A percentile compares a stretch with the other conserved stretches of the same genome.
Evolutionary conservation across 2,329 filamentous ascomycete genomes (phyloP).

Genomic region (Alternaria gansuensis): DNA sequence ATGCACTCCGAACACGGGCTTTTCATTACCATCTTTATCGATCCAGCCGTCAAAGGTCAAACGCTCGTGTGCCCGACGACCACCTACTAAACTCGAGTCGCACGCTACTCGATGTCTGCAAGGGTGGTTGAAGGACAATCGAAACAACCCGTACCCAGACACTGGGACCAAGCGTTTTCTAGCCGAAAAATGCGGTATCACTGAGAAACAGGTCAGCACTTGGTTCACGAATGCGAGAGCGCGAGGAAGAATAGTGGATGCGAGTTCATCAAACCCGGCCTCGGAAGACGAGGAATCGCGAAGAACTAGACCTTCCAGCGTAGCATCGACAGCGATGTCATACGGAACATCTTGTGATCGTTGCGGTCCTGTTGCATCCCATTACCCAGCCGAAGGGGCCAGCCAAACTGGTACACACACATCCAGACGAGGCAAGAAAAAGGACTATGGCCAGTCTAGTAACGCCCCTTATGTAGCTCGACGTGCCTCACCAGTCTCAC

Average conservation of each 20-base stretch:
- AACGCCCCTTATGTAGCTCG: conserved; percentile 21
- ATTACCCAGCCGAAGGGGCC: conserved; percentile 4
- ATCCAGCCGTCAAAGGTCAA: conserved; percentile 25
- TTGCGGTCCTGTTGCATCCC: conserved; percentile 19
- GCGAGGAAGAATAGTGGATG: conserved; percentile 36
- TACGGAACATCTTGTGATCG: neutral
- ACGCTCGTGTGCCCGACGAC: conserved; percentile 43
- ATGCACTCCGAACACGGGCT: conserved; percentile 20
- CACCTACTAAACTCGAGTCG: conserved; percentile 41
- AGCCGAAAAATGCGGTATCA: conserved; percentile 45
- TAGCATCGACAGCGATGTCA: conserved; percentile 18
- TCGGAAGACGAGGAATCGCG: conserved; percentile 34
- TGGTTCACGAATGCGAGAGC: conserved; percentile 51
- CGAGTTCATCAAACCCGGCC: conserved; percentile 18
- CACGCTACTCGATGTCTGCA: conserved; percentile 40
- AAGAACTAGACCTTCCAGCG: conserved; percentile 28
- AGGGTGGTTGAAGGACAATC: conserved; percentile 43
- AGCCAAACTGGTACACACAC: conserved; percentile 10
- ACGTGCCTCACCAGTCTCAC: conserved; percentile 20
- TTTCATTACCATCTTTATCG: conserved; percentile 26
- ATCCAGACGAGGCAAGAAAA: conserved; percentile 50
- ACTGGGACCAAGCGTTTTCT: conserved; percentile 42
- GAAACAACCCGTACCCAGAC: conserved; percentile 45
- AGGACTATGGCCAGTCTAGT: conserved; percentile 42
- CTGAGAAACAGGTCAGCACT: conserved; percentile 48